Evolutionary conservation across 495 filamentous ascomycete species (phyloP).

Genomic region (Lasiosphaeris hirsuta): DNA sequence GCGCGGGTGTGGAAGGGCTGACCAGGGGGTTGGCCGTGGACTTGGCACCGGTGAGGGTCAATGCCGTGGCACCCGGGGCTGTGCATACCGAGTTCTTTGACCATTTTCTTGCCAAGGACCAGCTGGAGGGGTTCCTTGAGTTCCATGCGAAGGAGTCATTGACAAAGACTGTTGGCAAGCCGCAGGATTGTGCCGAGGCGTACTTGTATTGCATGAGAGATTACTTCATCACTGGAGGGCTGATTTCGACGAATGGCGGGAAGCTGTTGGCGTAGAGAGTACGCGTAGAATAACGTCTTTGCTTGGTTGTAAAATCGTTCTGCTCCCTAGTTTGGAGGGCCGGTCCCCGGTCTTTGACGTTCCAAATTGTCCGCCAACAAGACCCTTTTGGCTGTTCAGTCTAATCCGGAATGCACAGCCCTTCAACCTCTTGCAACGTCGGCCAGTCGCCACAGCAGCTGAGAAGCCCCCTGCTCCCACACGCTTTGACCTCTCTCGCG

Average conservation of each 20-base stretch:
- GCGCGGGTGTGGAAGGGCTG: constrained; percentile 10
- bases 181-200: constrained; percentile 58
- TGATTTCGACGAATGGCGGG: constrained; percentile 15
- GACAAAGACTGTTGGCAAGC: constrained; percentile 44
- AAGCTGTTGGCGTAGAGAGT: constrained; percentile 5
- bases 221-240: constrained; percentile 4
- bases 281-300: no score
- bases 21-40: constrained; percentile 15
- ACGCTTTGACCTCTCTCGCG: background rate
- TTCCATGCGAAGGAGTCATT: constrained; percentile 26
- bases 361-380: no score
- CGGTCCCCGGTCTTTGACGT: no score
- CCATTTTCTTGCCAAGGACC: constrained; percentile 16
- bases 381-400: background rate
- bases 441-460: constrained; percentile 4
- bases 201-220: constrained; percentile 65
- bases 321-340: no score
- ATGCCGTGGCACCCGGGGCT: constrained; percentile 41
- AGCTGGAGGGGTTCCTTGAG: constrained; percentile 30
- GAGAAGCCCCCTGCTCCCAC: constrained; percentile 1
- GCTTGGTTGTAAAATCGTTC: no score
- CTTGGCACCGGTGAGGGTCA: constrained; percentile 14
- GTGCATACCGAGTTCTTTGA: constrained; percentile 51
- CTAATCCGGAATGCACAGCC: background rate
- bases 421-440: background rate